These are phyloP conservation scores for Metschnikowia anglica DNA, from an alignment of 805 yeast genomes.

Conservation along the genomic window DNA sequence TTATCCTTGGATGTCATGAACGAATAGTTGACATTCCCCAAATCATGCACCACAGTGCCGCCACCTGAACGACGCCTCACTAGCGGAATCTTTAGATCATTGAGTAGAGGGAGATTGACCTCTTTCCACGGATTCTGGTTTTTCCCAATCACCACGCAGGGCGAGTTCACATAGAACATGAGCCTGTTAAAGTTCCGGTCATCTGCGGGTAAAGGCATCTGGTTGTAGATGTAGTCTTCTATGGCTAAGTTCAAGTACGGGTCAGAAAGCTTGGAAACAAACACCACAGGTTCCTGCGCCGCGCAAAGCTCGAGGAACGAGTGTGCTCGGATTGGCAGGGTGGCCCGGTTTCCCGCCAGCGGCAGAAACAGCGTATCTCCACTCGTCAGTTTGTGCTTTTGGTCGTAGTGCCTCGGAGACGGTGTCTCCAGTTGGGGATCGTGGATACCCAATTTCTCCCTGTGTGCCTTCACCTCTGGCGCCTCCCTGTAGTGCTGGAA, in stretches of 20 bases:
- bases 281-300: slow-evolving; percentile 47
- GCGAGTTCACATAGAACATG: slow-evolving; percentile 70
- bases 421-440: slow-evolving; percentile 1
- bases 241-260: slow-evolving; percentile 79
- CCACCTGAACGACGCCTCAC: slow-evolving; percentile 89
- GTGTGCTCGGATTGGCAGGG: no score
- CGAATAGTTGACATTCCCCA: slow-evolving; percentile 84
- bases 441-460: slow-evolving; percentile 7
- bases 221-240: slow-evolving; percentile 73
- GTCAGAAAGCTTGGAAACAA: slow-evolving; percentile 56
- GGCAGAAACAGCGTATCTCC: no score
- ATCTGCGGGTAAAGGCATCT: slow-evolving; percentile 47
- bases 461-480: slow-evolving; percentile 25
- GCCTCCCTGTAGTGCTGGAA: slow-evolving; percentile 40
- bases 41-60: slow-evolving; percentile 94
- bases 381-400: background rate
- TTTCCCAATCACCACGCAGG: slow-evolving; percentile 92
- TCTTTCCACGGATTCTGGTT: slow-evolving; percentile 96
- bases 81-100: slow-evolving; percentile 55
- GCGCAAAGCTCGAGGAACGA: slow-evolving; percentile 10
- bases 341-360: no score
- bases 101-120: slow-evolving; percentile 57
- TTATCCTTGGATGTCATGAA: slow-evolving; percentile 66
- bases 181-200: slow-evolving; percentile 45
- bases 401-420: no score